Conservation (phyloP, 441 rosid species). For the Populus tomentosa region DNA sequence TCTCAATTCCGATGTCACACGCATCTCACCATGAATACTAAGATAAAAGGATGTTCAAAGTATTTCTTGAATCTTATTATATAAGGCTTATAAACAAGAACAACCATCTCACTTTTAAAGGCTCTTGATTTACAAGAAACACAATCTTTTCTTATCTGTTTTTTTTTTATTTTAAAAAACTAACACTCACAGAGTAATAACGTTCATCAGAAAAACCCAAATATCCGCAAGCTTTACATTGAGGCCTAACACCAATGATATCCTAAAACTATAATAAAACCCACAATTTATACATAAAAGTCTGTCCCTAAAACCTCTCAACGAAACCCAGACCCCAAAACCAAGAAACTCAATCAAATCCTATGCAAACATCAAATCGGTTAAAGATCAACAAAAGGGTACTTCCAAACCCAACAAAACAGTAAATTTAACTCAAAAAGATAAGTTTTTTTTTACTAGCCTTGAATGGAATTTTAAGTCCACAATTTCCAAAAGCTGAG, state of each 20-base stretch:
- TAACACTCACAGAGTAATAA: background rate
- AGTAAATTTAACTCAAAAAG: background rate
- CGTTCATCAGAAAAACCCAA: background rate
- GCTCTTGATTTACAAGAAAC: background rate
- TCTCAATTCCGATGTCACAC: too few species aligned
- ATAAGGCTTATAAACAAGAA: too few species aligned
- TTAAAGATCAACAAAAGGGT: background rate
- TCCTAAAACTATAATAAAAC: background rate
- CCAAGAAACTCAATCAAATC: background rate
- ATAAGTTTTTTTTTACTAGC: slow-evolving; percentile 18
- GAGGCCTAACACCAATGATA: background rate
- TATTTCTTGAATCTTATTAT: too few species aligned
- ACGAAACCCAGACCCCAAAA: background rate
- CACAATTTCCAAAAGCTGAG: slow-evolving; percentile 52
- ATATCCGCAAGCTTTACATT: background rate
- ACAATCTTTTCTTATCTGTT: too few species aligned
- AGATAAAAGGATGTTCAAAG: too few species aligned
- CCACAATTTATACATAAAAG: background rate
- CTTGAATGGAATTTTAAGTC: slow-evolving; percentile 49
- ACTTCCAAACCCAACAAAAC: background rate
- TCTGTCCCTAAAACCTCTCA: background rate
- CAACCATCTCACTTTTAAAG: background rate
- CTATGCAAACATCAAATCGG: background rate
- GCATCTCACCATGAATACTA: too few species aligned
- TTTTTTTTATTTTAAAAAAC: background rate